These are phyloP conservation scores for Annulohypoxylon truncatum DNA, from an alignment of 2,329 filamentous ascomycete genomes.

Conservation along the genomic window DNA sequence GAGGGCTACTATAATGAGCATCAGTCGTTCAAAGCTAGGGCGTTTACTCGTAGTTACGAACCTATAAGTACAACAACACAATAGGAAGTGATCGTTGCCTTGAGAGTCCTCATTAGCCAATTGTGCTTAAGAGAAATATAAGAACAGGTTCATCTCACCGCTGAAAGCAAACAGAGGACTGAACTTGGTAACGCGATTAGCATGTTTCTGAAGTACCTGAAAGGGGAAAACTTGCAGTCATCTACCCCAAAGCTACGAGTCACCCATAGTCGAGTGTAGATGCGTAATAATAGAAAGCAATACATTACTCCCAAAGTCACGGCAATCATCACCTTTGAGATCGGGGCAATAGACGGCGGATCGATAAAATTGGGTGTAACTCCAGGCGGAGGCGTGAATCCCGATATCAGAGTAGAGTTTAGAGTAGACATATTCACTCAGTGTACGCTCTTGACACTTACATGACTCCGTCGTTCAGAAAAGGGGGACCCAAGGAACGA, in stretches of 20 bases:
- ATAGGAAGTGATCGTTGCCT: conserved; percentile 37
- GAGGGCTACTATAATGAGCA: conserved; percentile 29
- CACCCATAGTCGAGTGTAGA: conserved; percentile 37
- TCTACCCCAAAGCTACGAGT: conserved; percentile 31
- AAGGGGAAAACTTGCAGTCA: conserved; percentile 34
- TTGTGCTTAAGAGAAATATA: not conserved
- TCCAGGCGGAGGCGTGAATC: conserved; percentile 32
- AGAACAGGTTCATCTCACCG: conserved; percentile 23
- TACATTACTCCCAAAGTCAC: conserved; percentile 39
- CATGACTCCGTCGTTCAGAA: not conserved
- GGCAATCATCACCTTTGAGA: conserved; percentile 28
- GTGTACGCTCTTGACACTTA: not conserved
- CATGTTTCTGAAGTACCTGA: not conserved
- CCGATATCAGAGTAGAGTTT: conserved; percentile 24
- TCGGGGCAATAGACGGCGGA: conserved; percentile 24
- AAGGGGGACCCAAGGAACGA: not conserved
- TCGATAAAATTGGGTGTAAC: conserved; percentile 35
- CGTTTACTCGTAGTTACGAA: conserved; percentile 9
- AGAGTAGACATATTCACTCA: conserved; percentile 1
- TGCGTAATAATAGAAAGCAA: conserved; percentile 35
- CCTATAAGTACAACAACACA: conserved; percentile 29
- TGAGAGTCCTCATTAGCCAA: not conserved
- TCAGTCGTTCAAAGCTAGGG: not conserved
- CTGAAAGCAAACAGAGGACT: conserved; percentile 39
- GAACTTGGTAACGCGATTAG: conserved; percentile 21